These are phyloP conservation scores for Peterozyma toletana DNA, from an alignment of 805 yeast species.

Conservation along the genomic window DNA sequence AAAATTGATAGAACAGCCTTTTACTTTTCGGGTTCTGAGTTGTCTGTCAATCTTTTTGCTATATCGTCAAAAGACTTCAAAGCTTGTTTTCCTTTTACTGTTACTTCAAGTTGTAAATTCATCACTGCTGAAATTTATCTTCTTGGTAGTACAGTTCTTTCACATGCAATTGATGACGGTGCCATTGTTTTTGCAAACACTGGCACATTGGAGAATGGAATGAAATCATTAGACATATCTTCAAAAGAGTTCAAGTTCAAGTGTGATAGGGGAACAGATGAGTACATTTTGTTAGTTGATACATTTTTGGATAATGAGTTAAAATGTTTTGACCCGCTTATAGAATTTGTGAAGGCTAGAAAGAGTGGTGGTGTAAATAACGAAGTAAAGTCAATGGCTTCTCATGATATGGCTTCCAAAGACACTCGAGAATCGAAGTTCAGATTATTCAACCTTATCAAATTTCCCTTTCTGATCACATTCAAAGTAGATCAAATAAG, in stretches of 20 bases:
- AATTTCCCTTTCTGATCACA: neutral
- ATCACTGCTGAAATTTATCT: constrained; percentile 8
- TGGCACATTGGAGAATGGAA: constrained; percentile 16
- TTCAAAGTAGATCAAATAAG: neutral
- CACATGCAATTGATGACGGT: constrained; percentile 6
- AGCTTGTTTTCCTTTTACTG: constrained; percentile 15
- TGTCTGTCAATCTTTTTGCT: constrained; percentile 8
- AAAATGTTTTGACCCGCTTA: constrained; percentile 13
- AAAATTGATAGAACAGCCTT: constrained; percentile 15
- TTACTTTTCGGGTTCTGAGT: constrained; percentile 13
- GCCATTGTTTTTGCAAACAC: constrained; percentile 4
- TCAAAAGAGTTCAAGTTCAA: constrained; percentile 11
- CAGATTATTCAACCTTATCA: neutral
- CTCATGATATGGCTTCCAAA: neutral
- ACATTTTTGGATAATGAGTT: constrained; percentile 16
- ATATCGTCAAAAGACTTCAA: constrained; percentile 11
- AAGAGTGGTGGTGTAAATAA: neutral
- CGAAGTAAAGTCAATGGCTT: neutral
- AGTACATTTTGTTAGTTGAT: constrained; percentile 14
- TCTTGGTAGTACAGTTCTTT: constrained; percentile 4
- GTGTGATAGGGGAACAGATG: constrained; percentile 15
- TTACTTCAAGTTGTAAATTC: constrained; percentile 9
- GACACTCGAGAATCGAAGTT: too few species aligned
- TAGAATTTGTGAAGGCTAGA: constrained; percentile 1
- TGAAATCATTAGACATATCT: constrained; percentile 12